A percentile compares a stretch with the other conserved stretches of the same genome.
These are phyloP conservation scores for Picea mariana DNA, from an alignment of 83 land plant genomes.

Conservation along the genomic window DNA sequence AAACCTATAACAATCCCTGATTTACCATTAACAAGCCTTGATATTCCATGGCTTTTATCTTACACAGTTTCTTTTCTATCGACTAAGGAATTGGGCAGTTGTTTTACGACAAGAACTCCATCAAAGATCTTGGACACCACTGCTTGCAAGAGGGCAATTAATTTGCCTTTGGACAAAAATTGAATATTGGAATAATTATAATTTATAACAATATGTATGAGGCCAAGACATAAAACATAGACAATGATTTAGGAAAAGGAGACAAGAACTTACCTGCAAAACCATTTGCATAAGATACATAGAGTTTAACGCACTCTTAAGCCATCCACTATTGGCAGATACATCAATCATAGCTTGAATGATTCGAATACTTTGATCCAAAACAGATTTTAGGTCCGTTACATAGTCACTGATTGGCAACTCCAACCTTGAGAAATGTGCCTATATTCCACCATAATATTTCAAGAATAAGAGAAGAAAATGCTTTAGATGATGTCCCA, in stretches of 20 bases:
- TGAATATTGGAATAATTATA: not conserved
- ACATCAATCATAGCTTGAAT: slow-evolving; percentile 98
- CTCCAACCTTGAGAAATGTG: slow-evolving; percentile 89
- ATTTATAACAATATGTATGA: not conserved
- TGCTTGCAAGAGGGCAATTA: not conserved
- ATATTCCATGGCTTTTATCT: too few species aligned
- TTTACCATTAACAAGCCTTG: too few species aligned
- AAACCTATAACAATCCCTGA: too few species aligned
- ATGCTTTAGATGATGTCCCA: not conserved
- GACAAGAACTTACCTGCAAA: slow-evolving; percentile 73
- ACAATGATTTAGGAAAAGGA: not conserved
- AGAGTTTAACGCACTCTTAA: slow-evolving; percentile 73
- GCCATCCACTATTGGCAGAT: slow-evolving; percentile 98
- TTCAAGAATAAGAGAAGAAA: not conserved
- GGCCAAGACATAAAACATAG: not conserved
- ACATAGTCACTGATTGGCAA: slow-evolving; percentile 90
- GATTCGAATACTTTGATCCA: slow-evolving; percentile 97
- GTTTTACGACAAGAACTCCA: too few species aligned
- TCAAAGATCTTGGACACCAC: too few species aligned
- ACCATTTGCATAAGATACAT: slow-evolving; percentile 98
- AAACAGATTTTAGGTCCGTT: slow-evolving; percentile 94
- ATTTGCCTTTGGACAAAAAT: not conserved
- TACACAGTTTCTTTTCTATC: too few species aligned
- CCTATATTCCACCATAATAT: slow-evolving; percentile 44
- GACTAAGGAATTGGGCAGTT: too few species aligned